Conservation (phyloP, 306 rosid species). For the Parietaria judaica region DNA sequence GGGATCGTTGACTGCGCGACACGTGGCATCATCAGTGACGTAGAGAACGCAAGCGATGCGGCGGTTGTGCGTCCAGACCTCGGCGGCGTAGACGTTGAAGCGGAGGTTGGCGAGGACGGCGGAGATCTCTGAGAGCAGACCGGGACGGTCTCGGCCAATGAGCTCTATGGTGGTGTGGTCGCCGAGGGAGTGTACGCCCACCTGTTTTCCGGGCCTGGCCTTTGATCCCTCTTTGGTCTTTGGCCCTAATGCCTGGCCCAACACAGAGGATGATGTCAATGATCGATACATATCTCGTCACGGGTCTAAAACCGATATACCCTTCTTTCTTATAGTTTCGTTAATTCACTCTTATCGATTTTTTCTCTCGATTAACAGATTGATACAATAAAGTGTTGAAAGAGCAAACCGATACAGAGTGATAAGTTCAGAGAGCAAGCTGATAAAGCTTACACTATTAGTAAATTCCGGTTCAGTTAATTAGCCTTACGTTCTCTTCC, state of each 20-base stretch:
- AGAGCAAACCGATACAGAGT: too few relatives aligned
- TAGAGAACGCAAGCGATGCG: slow-evolving; percentile 64
- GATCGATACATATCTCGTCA: too few relatives aligned
- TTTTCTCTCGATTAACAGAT: too few relatives aligned
- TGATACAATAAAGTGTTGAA: too few relatives aligned
- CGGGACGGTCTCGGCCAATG: slow-evolving; percentile 70
- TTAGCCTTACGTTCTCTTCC: not conserved
- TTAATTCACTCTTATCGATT: too few relatives aligned
- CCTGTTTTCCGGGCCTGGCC: slow-evolving; percentile 45
- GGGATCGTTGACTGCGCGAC: slow-evolving; percentile 35
- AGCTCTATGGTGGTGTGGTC: slow-evolving; percentile 63
- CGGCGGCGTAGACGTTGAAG: slow-evolving; percentile 59
- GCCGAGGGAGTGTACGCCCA: slow-evolving; percentile 61
- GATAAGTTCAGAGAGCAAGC: too few relatives aligned
- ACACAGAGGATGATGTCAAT: slow-evolving; percentile 31
- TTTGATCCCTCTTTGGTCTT: slow-evolving; percentile 41
- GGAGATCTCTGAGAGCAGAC: slow-evolving; percentile 75
- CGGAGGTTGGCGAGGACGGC: slow-evolving; percentile 68
- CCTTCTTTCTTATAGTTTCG: too few relatives aligned
- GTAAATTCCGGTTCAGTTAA: not conserved
- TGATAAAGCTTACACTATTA: not conserved
- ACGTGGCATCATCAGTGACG: slow-evolving; percentile 43
- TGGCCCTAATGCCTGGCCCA: slow-evolving; percentile 79
- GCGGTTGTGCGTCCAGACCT: slow-evolving; percentile 76
- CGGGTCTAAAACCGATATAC: too few relatives aligned